Evolutionary conservation across 1,284 basidiomycete species (phyloP).

Genomic region (Moesziomyces aphidis): DNA sequence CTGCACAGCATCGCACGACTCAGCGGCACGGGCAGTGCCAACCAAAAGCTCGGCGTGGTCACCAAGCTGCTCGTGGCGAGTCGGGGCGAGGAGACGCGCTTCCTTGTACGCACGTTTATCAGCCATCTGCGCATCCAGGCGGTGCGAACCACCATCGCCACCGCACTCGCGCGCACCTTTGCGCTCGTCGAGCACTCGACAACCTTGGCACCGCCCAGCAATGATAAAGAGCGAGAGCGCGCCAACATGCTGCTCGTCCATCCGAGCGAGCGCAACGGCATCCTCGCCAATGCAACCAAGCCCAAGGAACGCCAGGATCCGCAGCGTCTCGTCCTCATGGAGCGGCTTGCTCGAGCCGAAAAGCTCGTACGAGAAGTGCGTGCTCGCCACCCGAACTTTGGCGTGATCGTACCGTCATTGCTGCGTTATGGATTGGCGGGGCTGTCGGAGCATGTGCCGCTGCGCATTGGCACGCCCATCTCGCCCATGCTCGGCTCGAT

Average conservation of each 20-base stretch:
- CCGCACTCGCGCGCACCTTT: constrained; percentile 83
- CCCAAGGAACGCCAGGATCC: constrained; percentile 66
- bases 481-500: constrained; percentile 72
- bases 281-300: constrained; percentile 62
- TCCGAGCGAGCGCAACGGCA: constrained; percentile 49
- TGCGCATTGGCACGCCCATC: constrained; percentile 76
- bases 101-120: constrained; percentile 82
- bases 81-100: constrained; percentile 86
- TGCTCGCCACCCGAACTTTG: constrained; percentile 89
- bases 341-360: constrained; percentile 62
- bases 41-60: constrained; percentile 81
- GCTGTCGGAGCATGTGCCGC: constrained; percentile 72
- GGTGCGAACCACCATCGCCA: constrained; percentile 83
- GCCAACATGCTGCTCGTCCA: constrained; percentile 25
- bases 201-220: constrained; percentile 5
- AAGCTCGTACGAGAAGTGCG: constrained; percentile 76
- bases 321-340: constrained; percentile 52
- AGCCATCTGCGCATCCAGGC: constrained; percentile 85
- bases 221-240: constrained; percentile 22
- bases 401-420: constrained; percentile 78
- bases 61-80: constrained; percentile 85
- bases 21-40: constrained; percentile 80
- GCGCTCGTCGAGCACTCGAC: constrained; percentile 70
- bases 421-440: constrained; percentile 57
- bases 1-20: constrained; percentile 70